phyloP scores from a whole-genome alignment of 2,329 filamentous ascomycete species.

The Penicillium sp. region DNA sequence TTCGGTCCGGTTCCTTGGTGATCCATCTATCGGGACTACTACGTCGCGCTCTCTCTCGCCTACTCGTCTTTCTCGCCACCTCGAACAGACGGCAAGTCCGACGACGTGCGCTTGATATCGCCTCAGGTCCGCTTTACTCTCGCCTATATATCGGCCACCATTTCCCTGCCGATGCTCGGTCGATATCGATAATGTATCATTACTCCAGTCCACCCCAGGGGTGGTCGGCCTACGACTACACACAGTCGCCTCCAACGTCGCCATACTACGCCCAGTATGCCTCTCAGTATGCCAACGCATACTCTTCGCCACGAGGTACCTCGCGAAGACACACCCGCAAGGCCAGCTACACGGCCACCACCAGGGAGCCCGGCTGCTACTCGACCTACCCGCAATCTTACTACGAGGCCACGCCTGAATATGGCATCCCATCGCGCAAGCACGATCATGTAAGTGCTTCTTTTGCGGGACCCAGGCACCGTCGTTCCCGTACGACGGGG shows the following conservation, averaged over 20 bases:
- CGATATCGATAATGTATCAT: conserved; percentile 47
- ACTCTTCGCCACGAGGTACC: conserved; percentile 46
- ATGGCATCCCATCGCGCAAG: conserved; percentile 56
- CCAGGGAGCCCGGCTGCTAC: conserved; percentile 45
- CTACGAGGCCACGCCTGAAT: conserved; percentile 50
- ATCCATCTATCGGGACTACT: background rate
- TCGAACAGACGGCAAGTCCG: background rate
- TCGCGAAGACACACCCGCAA: conserved; percentile 58
- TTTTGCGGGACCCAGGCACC: conserved; percentile 44
- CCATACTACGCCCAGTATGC: conserved; percentile 57
- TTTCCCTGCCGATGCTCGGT: conserved; percentile 32
- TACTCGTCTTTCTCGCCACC: conserved; percentile 1
- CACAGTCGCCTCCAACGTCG: conserved; percentile 52
- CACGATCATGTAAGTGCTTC: conserved; percentile 70
- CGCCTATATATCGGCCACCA: background rate
- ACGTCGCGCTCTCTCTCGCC: background rate
- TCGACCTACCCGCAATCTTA: conserved; percentile 51
- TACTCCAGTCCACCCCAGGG: conserved; percentile 50
- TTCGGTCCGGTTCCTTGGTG: conserved; percentile 20
- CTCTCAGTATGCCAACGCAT: conserved; percentile 55
- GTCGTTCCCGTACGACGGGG: conserved; percentile 54
- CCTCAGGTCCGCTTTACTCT: background rate
- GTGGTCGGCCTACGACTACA: conserved; percentile 53
- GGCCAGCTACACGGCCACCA: conserved; percentile 56
- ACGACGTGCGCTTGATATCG: background rate